phyloP scores from a whole-genome alignment of 306 rosid species.

The Prunus salicina region DNA sequence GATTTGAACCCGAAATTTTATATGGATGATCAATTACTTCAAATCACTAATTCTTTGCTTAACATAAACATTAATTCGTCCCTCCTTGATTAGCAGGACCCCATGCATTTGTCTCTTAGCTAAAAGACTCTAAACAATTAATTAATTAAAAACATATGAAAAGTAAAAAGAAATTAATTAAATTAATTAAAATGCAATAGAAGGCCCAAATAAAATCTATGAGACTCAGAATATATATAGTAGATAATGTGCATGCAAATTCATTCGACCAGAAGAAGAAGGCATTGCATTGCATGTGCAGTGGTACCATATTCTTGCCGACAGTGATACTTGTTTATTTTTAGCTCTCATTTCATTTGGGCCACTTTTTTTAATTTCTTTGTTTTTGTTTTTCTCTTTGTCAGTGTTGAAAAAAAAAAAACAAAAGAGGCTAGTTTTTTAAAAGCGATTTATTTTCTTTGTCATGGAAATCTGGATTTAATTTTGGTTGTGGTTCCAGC shows the following conservation, averaged over 20 bases:
- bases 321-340: not conserved
- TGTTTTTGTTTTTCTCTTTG: not conserved
- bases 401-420: not conserved
- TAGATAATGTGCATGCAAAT: not conserved
- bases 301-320: constrained; percentile 1
- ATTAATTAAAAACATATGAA: too few species aligned
- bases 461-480: too few species aligned
- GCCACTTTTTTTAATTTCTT: too few species aligned
- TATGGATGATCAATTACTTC: rapidly evolving
- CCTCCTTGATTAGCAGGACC: too few species aligned
- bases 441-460: too few species aligned
- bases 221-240: not conserved
- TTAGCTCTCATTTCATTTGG: not conserved
- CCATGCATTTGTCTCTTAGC: too few species aligned
- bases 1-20: rapidly evolving
- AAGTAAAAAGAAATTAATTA: too few species aligned
- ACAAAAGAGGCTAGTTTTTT: too few species aligned
- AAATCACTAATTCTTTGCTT: too few species aligned
- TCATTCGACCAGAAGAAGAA: not conserved
- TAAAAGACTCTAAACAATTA: too few species aligned
- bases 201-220: not conserved
- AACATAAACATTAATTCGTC: too few species aligned
- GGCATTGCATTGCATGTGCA: constrained; percentile 5
- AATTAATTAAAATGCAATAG: not conserved
- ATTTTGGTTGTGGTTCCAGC: too few species aligned